Evolutionary conservation across 768 basidiomycete genomes (phyloP).

Genomic region (Termitomyces sp.): DNA sequence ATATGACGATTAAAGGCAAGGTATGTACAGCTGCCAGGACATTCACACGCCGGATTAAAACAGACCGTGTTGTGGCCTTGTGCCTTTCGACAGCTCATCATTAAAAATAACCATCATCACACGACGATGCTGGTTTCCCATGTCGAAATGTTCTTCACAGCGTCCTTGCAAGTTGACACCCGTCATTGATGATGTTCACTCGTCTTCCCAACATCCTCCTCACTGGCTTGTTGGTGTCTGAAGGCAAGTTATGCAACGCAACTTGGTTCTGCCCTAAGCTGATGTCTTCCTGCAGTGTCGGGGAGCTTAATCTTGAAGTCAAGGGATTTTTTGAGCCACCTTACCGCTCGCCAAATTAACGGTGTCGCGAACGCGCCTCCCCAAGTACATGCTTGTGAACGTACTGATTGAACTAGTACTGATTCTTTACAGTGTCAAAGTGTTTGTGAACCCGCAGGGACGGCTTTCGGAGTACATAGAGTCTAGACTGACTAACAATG

Average conservation of each 20-base stretch:
- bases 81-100: no score
- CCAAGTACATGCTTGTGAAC: not conserved
- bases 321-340: not conserved
- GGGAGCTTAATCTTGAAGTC: not conserved
- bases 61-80: no score
- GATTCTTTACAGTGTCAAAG: slow-evolving; percentile 5
- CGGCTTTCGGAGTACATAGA: not conserved
- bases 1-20: no score
- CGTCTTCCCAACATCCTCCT: not conserved
- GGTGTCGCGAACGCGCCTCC: not conserved
- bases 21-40: no score
- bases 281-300: not conserved
- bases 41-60: no score
- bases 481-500: no score
- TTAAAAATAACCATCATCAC: no score
- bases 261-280: not conserved
- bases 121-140: no score
- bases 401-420: slow-evolving; percentile 10
- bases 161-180: no score
- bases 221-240: not conserved
- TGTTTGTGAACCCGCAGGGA: not conserved
- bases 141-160: no score
- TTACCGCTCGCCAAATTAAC: slow-evolving; percentile 2
- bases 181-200: not conserved
- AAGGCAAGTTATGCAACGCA: not conserved